These are phyloP conservation scores for Gyrodon lividus DNA, from an alignment of 768 basidiomycete genomes.

Conservation along the genomic window DNA sequence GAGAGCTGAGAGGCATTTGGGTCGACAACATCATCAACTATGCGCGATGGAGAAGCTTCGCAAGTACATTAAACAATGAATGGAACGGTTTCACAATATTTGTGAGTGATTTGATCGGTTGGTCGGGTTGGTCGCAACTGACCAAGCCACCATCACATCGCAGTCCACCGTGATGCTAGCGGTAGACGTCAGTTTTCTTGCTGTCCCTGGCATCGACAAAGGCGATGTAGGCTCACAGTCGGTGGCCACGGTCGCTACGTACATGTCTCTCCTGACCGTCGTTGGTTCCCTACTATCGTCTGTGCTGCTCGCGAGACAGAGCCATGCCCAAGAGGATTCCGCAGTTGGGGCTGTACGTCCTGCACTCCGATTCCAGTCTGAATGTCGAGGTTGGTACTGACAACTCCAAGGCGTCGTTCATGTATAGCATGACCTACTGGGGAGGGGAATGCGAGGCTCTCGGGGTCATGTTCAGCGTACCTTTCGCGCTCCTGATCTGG, in stretches of 20 bases:
- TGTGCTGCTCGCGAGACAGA: constrained; percentile 36
- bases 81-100: constrained; percentile 50
- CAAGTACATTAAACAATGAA: constrained; percentile 42
- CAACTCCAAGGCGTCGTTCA: constrained; percentile 24
- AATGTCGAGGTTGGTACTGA: constrained; percentile 17
- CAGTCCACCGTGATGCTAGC: constrained; percentile 51
- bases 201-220: constrained; percentile 38
- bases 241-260: constrained; percentile 33
- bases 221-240: neutral
- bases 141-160: neutral
- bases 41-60: constrained; percentile 39
- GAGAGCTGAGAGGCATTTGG: constrained; percentile 41
- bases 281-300: constrained; percentile 36
- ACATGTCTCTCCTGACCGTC: constrained; percentile 36
- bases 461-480: constrained; percentile 33
- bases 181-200: constrained; percentile 53
- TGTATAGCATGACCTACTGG: constrained; percentile 8
- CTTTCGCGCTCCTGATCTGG: constrained; percentile 34
- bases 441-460: constrained; percentile 27
- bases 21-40: constrained; percentile 41
- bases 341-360: no score
- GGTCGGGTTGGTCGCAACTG: neutral
- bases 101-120: constrained; percentile 32
- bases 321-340: constrained; percentile 27
- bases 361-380: constrained; percentile 18